Conservation (phyloP, 441 rosid genomes). For the Croton laevigatus region DNA sequence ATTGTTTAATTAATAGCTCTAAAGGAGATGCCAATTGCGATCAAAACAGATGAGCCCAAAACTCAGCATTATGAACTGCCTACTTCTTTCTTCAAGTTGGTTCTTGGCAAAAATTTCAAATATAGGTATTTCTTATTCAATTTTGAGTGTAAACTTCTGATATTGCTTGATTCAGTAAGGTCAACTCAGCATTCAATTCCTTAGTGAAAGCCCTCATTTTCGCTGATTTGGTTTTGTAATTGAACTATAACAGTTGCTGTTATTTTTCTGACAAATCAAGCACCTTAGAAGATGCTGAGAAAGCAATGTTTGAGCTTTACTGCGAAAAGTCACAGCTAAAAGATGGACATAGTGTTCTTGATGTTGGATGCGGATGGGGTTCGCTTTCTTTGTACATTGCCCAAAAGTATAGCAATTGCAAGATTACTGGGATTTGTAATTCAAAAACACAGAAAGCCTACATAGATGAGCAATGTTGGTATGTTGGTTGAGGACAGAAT, state of each 20-base stretch:
- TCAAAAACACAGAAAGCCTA: slow-evolving; percentile 65
- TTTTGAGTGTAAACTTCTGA: no score
- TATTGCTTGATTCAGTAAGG: no score
- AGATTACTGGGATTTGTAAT: slow-evolving; percentile 76
- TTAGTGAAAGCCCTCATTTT: background rate
- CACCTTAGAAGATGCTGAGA: slow-evolving; percentile 77
- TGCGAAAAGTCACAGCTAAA: slow-evolving; percentile 64
- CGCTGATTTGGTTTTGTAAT: background rate
- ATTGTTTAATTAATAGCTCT: slow-evolving; percentile 38
- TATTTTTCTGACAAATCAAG: slow-evolving; percentile 50
- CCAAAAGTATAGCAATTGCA: slow-evolving; percentile 57
- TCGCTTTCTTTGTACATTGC: slow-evolving; percentile 74
- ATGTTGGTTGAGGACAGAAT: slow-evolving; percentile 15
- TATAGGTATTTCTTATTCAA: slow-evolving; percentile 42
- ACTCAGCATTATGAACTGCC: slow-evolving; percentile 81
- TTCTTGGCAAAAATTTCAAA: slow-evolving; percentile 66
- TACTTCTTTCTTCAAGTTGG: slow-evolving; percentile 77
- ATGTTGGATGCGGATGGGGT: slow-evolving; percentile 92
- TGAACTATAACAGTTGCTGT: slow-evolving; percentile 51
- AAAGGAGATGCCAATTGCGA: slow-evolving; percentile 76
- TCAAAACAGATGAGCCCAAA: slow-evolving; percentile 63
- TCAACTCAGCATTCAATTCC: no score
- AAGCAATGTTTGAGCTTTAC: slow-evolving; percentile 67
- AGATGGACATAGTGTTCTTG: slow-evolving; percentile 76
- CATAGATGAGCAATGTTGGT: slow-evolving; percentile 67